These are phyloP conservation scores for Venturia carpophila DNA, from an alignment of 2,329 filamentous ascomycete species.

Conservation along the genomic window DNA sequence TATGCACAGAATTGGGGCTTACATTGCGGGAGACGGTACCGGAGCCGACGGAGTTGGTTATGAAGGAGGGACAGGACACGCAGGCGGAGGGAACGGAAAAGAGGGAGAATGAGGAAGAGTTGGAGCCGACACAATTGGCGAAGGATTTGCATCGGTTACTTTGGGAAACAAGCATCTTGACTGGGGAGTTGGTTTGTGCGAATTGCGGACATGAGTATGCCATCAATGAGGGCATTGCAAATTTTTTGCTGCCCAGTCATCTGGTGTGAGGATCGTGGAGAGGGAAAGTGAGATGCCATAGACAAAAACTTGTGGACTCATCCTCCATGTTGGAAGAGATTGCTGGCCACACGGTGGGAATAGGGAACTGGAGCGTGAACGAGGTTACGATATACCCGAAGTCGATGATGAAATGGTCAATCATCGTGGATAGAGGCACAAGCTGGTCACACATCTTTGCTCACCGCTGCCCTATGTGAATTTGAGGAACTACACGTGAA, in stretches of 20 bases:
- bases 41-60: conserved; percentile 23
- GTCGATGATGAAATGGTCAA: background rate
- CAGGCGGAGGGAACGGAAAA: conserved; percentile 48
- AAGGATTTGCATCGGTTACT: conserved; percentile 73
- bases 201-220: conserved; percentile 91
- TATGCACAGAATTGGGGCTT: conserved; percentile 61
- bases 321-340: background rate
- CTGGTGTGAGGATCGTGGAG: conserved; percentile 50
- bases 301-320: background rate
- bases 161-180: conserved; percentile 80
- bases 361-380: background rate
- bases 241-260: conserved; percentile 90
- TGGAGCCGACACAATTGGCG: conserved; percentile 58
- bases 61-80: conserved; percentile 1
- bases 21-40: conserved; percentile 24
- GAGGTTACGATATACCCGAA: background rate
- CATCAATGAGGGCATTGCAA: conserved; percentile 92
- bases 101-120: conserved; percentile 20
- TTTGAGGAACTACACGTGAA: background rate
- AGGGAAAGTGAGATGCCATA: too few relatives aligned
- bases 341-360: background rate
- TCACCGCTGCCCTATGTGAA: background rate
- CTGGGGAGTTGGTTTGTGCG: conserved; percentile 83
- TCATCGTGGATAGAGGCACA: background rate
- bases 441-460: background rate